phyloP scores from a whole-genome alignment of 75 land plant species.

The Isoetes taiwanensis region DNA sequence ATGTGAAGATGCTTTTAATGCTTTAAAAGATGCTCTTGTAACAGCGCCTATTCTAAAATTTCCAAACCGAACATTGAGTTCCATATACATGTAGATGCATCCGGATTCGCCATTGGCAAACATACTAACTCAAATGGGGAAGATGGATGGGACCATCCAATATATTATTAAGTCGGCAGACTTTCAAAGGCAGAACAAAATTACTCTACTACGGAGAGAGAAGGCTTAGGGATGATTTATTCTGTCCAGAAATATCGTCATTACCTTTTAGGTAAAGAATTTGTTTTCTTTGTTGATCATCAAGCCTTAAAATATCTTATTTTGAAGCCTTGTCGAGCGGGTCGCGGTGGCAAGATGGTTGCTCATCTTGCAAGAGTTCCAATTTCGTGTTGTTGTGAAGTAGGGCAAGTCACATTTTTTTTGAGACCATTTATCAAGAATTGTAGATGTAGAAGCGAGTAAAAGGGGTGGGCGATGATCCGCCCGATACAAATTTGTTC shows the following conservation, averaged over 20 bases:
- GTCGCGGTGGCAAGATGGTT: neutral
- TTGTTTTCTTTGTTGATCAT: neutral
- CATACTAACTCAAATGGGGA: slow-evolving; percentile 1
- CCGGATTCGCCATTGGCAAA: slow-evolving; percentile 2
- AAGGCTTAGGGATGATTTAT: neutral
- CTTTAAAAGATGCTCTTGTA: no score
- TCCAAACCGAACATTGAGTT: no score
- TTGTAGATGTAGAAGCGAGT: no score
- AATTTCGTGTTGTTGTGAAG: no score
- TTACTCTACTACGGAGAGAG: slow-evolving; percentile 5
- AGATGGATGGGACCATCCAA: neutral
- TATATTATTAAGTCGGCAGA: neutral
- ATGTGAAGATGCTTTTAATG: no score
- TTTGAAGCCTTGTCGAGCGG: neutral
- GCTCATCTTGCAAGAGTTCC: neutral
- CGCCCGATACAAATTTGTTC: no score
- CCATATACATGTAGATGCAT: no score
- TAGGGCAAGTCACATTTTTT: no score
- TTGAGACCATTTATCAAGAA: no score
- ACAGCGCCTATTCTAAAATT: no score
- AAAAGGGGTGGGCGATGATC: no score
- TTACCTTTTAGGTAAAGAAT: neutral
- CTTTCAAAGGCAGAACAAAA: neutral
- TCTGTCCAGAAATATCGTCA: neutral
- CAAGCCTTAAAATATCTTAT: neutral